Conservation (phyloP, 2,329 filamentous ascomycete species). For the Elsinoe ampelina region DNA sequence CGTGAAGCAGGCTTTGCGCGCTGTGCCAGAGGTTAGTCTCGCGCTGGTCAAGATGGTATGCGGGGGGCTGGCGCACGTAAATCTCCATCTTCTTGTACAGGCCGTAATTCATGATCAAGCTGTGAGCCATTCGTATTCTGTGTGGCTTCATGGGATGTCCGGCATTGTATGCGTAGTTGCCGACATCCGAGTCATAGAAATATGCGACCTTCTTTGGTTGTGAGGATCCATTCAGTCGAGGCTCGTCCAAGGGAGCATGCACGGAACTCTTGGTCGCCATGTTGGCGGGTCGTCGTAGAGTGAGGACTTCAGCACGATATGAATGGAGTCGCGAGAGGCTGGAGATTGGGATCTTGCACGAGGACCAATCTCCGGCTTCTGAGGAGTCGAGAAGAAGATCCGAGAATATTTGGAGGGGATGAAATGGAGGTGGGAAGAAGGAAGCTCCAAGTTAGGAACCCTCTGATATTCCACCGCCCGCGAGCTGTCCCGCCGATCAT, state of each 20-base stretch:
- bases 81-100: conserved; percentile 68
- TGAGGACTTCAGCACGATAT: background rate
- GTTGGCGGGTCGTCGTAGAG: conserved; percentile 16
- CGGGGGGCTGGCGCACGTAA: conserved; percentile 41
- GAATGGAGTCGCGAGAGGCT: background rate
- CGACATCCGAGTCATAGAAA: conserved; percentile 97
- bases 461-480: background rate
- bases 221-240: conserved; percentile 40
- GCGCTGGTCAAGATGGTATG: background rate
- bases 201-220: conserved; percentile 82
- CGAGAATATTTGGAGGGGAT: no score
- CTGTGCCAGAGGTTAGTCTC: background rate
- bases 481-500: conserved; percentile 6
- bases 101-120: conserved; percentile 63
- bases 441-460: background rate
- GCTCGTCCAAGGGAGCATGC: conserved; percentile 44
- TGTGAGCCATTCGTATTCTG: conserved; percentile 55
- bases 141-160: conserved; percentile 61
- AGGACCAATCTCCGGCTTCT: no score
- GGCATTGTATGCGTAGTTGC: conserved; percentile 90
- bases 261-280: conserved; percentile 41
- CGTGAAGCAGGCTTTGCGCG: conserved; percentile 43
- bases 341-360: no score
- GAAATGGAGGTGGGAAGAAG: background rate
- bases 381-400: no score